Evolutionary conservation across 768 basidiomycete genomes (phyloP).

Genomic region (Trametes elegans): DNA sequence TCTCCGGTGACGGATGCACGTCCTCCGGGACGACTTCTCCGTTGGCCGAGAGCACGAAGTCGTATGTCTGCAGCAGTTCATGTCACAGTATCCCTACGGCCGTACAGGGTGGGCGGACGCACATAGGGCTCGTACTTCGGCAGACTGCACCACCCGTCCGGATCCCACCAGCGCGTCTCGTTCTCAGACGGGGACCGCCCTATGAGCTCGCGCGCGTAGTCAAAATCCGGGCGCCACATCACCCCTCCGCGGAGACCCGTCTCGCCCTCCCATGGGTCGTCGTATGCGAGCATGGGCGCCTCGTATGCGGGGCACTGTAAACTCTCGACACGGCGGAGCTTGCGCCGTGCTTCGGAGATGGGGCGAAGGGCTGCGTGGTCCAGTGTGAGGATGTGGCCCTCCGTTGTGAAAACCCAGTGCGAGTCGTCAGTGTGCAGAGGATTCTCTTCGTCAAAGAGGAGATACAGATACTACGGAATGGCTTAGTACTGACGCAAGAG

Average conservation of each 20-base stretch:
- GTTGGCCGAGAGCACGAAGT: slow-evolving; percentile 72
- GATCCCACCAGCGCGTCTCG: slow-evolving; percentile 61
- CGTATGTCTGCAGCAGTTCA: slow-evolving; percentile 57
- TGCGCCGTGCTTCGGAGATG: slow-evolving; percentile 55
- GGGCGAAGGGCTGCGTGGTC: slow-evolving; percentile 52
- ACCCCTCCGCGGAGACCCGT: slow-evolving; percentile 64
- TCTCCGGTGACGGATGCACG: slow-evolving; percentile 60
- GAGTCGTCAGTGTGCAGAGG: slow-evolving; percentile 71
- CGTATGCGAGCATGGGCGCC: slow-evolving; percentile 38
- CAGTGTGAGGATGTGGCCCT: slow-evolving; percentile 85
- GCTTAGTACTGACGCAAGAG: neutral
- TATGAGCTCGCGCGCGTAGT: slow-evolving; percentile 76
- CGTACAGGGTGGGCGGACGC: slow-evolving; percentile 24
- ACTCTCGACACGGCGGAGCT: slow-evolving; percentile 58
- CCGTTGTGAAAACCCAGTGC: slow-evolving; percentile 91
- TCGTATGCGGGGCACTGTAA: slow-evolving; percentile 76
- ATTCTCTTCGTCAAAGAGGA: slow-evolving; percentile 88
- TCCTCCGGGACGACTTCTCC: slow-evolving; percentile 62
- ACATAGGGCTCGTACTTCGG: slow-evolving; percentile 71
- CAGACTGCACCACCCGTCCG: slow-evolving; percentile 72
- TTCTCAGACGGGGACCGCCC: slow-evolving; percentile 46
- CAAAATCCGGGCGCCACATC: slow-evolving; percentile 70
- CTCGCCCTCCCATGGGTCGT: slow-evolving; percentile 28
- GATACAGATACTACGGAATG: slow-evolving; percentile 74
- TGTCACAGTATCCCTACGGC: neutral